Evolutionary conservation across 2,329 filamentous ascomycete genomes (phyloP), one percentile per base, ranked within the genome.

Genomic region (Tolypocladium guangdongense): DNA sequence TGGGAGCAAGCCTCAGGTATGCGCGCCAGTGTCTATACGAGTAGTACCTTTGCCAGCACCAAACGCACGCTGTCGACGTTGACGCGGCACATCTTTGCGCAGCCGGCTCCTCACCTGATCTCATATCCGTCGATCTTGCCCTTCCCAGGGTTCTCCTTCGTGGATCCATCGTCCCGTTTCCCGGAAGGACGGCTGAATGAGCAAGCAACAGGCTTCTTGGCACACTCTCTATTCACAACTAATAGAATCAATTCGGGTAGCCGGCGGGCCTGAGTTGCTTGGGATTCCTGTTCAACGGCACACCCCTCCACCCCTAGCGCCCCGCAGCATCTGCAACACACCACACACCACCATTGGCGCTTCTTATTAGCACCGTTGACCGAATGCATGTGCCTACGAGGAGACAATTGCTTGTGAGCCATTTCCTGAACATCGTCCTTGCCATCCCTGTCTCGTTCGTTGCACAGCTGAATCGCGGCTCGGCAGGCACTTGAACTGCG

Each of bases 381-480:
- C 30, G 43, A 11, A 50, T 36, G 48, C 41, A 51, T 51, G 43
- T 51, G 54, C 39, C 32, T 38, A 20, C 51, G 30, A 39, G 36
- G 50, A 55, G 51, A 55, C 50, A 49, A 49, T 49, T 24, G 37
- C 43, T 48, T 41, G n/a, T 59, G 55, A 58, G 56, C 56, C 54
- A 59, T 61, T 56, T 60, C 39, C 43, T 32, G 16, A 12, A 50
- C 27, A 20, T n/a, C 49, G 27, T 43, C 32, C n/a, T 30, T 30
- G 24, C 55, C 36, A 49, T 41, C 49, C 51, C 37, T 50, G 33
- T 50, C 56, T 48, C 55, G 36, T 14, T 55, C 58, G 59, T 56
- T 55, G 54, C 56, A 60, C 58, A 59, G 60, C 63, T 63, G 62
- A 64, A 57, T 62, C 60, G 52, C 51, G 48, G 53, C 50, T 24